phyloP scores from a whole-genome alignment of 2,329 filamentous ascomycete genomes.

The Aspergillus persii region DNA sequence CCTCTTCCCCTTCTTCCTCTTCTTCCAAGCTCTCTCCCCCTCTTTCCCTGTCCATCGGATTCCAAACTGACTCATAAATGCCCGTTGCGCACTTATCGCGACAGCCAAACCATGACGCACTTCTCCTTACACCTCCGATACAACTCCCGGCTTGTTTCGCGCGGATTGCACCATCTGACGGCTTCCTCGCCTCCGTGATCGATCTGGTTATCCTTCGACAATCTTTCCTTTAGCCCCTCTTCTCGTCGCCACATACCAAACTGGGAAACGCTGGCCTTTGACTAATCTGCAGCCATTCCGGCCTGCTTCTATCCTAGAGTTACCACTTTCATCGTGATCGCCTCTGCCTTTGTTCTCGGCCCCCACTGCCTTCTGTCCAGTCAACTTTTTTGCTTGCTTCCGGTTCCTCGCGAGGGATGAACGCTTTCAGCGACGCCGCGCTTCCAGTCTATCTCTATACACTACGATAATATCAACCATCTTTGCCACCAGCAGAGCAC shows the following conservation, averaged over 20 bases:
- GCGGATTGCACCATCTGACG: not conserved
- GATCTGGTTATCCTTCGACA: not conserved
- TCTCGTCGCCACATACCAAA: not conserved
- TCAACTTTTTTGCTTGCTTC: not conserved
- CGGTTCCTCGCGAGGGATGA: conserved; percentile 1
- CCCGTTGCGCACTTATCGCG: conserved; percentile 2
- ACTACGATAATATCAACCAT: not conserved
- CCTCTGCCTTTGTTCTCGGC: not conserved
- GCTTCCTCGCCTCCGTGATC: not conserved
- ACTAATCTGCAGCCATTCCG: not conserved
- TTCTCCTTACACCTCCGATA: conserved; percentile 25
- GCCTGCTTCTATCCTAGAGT: not conserved
- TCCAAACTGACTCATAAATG: conserved; percentile 4
- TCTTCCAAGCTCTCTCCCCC: not conserved
- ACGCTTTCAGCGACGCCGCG: not conserved
- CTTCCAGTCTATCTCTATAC: not conserved
- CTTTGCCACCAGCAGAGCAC: not conserved
- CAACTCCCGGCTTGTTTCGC: conserved; percentile 3
- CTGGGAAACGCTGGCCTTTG: not conserved
- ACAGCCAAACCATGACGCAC: conserved; percentile 35
- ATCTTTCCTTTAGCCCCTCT: not conserved
- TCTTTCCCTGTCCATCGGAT: not conserved
- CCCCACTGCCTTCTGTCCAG: not conserved
- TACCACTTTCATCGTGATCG: not conserved
- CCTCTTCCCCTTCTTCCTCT: conserved; percentile 3